Evolutionary conservation across 2,329 filamentous ascomycete species (phyloP), one percentile per base, ranked within the genome.

Genomic region (Herpotrichia juniperi): DNA sequence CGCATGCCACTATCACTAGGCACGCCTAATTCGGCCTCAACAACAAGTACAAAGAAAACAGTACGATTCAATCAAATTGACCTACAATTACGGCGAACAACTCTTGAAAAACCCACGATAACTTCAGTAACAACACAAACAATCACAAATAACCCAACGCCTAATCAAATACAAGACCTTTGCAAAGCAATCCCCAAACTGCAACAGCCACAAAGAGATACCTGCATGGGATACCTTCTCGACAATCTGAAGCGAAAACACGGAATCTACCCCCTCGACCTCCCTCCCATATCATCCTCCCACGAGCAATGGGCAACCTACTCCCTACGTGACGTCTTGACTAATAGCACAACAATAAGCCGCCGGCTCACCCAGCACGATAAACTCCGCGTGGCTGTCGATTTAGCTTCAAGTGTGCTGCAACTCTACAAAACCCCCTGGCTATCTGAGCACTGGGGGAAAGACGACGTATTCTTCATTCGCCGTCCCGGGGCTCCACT

Each of bases 361-460:
- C 46, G 48, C 3, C 45, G 46, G n/a, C 24, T 61, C 14, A 58
- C 46, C 14, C 47, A 56, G 46, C 43, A 48, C 6, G 60, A 65
- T 34, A 59, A 56, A 19, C 48, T 63, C 21, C 48, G 49, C 14
- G 28, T 65, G 1, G 62, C 63, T 2, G 53, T 65, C 3, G 47
- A 58, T 16, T 35, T 65, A 10, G 56, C 61, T 2, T 62, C 58
- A 4, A 61, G 51, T 37, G 57, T 65, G 2, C 45, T 66, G 8
- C 63, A 64, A 14, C 54, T 67, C 1, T 46, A 64, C 43, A 51
- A 61, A 16, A 66, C 64, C 2, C 64, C 62, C 4, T 67, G 64
- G 63, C 46, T 67, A 2, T 50, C 54, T 17, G 52, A 62, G 14
- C 12, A 52, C 2, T 64, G 56, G 60, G 22, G 53, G 5, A 43